Percentiles rank a stretch among this genome's conserved stretches.
These are phyloP conservation scores for Trichoderma sp. DNA, from an alignment of 2,329 filamentous ascomycete genomes.

Conservation along the genomic window DNA sequence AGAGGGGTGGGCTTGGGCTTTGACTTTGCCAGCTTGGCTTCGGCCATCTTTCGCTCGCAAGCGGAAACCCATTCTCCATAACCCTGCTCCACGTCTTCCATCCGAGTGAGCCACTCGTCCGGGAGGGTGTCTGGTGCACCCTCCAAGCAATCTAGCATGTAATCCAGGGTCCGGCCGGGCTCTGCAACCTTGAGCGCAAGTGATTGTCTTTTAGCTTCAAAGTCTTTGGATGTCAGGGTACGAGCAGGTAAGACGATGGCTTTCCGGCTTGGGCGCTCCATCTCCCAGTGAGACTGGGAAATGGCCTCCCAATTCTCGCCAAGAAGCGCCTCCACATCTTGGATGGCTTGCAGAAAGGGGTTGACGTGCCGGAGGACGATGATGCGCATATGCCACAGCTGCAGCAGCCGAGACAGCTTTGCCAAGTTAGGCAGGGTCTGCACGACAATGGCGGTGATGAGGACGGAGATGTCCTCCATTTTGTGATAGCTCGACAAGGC, in stretches of 20 bases:
- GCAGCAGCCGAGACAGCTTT: constrained; percentile 70
- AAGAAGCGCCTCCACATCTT: constrained; percentile 66
- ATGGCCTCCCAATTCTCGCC: constrained; percentile 67
- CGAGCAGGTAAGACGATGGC: constrained; percentile 26
- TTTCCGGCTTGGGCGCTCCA: neutral
- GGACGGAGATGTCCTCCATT: constrained; percentile 86
- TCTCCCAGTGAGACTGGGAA: constrained; percentile 29
- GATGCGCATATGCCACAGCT: constrained; percentile 76
- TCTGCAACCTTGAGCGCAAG: constrained; percentile 69
- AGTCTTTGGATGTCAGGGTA: constrained; percentile 47
- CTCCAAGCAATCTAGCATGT: constrained; percentile 84
- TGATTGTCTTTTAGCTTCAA: constrained; percentile 60
- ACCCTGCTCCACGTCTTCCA: constrained; percentile 76
- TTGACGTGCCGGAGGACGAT: constrained; percentile 74
- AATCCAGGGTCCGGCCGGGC: constrained; percentile 74
- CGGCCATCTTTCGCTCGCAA: constrained; percentile 72
- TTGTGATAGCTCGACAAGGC: constrained; percentile 60
- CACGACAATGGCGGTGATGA: constrained; percentile 90
- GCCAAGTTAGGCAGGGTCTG: constrained; percentile 82
- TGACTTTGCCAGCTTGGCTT: constrained; percentile 56
- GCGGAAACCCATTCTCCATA: constrained; percentile 80
- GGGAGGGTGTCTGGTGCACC: constrained; percentile 82
- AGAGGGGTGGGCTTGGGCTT: neutral
- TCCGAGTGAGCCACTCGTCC: constrained; percentile 80
- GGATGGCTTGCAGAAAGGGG: constrained; percentile 63